Conservation (phyloP, 768 basidiomycete genomes). For the Lentinula boryana region DNA sequence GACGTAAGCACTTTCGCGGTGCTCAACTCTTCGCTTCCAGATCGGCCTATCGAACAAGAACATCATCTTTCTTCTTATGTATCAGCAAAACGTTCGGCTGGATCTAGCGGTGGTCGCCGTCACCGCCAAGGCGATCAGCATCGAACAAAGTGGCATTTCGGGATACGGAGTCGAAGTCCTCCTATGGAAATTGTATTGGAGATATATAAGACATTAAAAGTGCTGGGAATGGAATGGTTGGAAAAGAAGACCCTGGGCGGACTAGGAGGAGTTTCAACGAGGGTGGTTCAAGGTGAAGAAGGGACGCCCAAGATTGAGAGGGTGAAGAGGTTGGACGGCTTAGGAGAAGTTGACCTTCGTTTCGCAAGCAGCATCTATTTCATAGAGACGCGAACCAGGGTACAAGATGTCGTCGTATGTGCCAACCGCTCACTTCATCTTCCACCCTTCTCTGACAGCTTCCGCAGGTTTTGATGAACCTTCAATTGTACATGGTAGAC, state of each 20-base stretch:
- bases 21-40: conserved; percentile 67
- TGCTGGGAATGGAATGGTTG: conserved; percentile 96
- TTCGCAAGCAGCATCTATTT: conserved; percentile 80
- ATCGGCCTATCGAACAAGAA: conserved; percentile 32
- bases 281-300: conserved; percentile 19
- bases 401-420: conserved; percentile 88
- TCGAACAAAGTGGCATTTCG: conserved; percentile 95
- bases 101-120: conserved; percentile 13
- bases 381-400: conserved; percentile 87
- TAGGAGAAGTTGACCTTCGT: conserved; percentile 52
- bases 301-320: conserved; percentile 49
- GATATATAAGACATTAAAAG: conserved; percentile 89
- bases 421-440: background rate
- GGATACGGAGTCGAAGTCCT: conserved; percentile 88
- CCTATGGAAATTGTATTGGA: conserved; percentile 99
- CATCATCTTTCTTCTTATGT: conserved; percentile 70
- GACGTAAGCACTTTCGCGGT: conserved; percentile 72
- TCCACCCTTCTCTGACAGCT: background rate
- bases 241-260: conserved; percentile 79
- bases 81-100: conserved; percentile 43
- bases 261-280: conserved; percentile 47
- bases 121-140: conserved; percentile 36
- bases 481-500: conserved; percentile 96
- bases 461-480: conserved; percentile 86
- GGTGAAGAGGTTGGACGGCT: conserved; percentile 55